Conservation (phyloP, 768 basidiomycete species). For the Rhodotorula toruloides region DNA sequence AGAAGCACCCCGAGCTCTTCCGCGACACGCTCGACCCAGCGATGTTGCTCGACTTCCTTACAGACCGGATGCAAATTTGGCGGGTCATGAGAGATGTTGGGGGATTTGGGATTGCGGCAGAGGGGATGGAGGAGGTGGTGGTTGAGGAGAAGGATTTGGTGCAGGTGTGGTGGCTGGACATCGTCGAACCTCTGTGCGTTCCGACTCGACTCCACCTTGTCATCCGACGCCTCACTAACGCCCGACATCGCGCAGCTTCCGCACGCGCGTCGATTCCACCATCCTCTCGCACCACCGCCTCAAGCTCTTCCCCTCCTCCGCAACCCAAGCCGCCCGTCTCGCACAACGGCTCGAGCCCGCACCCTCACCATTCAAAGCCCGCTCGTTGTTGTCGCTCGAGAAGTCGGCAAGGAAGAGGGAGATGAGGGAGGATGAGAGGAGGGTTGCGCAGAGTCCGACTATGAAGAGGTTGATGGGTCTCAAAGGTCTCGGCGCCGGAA, state of each 20-base stretch:
- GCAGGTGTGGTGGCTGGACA: constrained; percentile 33
- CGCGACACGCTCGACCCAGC: constrained; percentile 31
- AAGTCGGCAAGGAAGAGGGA: constrained; percentile 19
- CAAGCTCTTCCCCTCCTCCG: constrained; percentile 34
- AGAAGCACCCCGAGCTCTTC: constrained; percentile 29
- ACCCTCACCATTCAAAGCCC: constrained; percentile 32
- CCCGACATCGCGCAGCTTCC: constrained; percentile 3
- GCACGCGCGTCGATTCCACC: neutral
- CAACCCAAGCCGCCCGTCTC: constrained; percentile 8
- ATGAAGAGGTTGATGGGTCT: constrained; percentile 34
- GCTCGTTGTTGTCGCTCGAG: constrained; percentile 37
- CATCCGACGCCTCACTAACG: too few species aligned
- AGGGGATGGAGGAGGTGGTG: neutral
- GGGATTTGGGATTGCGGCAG: neutral
- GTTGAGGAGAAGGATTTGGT: constrained; percentile 15
- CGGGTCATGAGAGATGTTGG: constrained; percentile 28
- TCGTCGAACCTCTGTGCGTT: constrained; percentile 34
- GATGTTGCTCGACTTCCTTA: constrained; percentile 35
- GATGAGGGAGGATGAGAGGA: constrained; percentile 1
- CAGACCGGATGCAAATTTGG: constrained; percentile 37
- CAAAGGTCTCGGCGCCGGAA: neutral
- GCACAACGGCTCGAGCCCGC: constrained; percentile 18
- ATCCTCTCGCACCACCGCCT: constrained; percentile 26
- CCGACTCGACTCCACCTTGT: neutral
- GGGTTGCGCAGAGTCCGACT: constrained; percentile 36